These are phyloP conservation scores for Leucocoprinus leucothites DNA, from an alignment of 768 basidiomycete genomes.

Conservation along the genomic window DNA sequence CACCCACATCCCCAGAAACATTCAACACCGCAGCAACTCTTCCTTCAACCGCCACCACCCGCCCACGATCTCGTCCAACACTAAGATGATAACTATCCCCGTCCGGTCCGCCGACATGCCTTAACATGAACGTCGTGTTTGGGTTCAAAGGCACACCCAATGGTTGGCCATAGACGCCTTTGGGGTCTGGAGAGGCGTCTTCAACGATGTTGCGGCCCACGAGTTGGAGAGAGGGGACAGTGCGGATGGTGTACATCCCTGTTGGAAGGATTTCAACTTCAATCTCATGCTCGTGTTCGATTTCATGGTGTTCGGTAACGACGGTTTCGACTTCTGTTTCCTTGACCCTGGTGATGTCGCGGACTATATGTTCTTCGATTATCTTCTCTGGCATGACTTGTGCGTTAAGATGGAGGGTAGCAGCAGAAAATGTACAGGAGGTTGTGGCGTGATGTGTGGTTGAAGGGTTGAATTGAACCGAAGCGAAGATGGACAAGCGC, in stretches of 20 bases:
- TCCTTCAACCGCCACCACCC: conserved; percentile 1
- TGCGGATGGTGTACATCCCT: conserved; percentile 10
- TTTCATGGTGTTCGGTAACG: too few species aligned
- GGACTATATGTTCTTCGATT: too few species aligned
- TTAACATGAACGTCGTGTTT: conserved; percentile 5
- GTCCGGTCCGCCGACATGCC: neutral
- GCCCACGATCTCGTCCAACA: conserved; percentile 1
- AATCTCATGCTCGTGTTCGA: neutral
- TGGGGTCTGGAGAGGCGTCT: neutral
- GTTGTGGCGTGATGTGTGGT: too few species aligned
- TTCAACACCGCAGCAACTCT: conserved; percentile 5
- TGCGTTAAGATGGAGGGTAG: too few species aligned
- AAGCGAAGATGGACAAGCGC: too few species aligned
- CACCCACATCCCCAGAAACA: neutral
- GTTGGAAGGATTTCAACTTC: neutral
- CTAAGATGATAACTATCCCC: conserved; percentile 1
- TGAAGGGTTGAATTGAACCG: too few species aligned
- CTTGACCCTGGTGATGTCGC: too few species aligned
- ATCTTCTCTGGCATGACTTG: too few species aligned
- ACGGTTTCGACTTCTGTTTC: too few species aligned
- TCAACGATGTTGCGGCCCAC: conserved; percentile 7
- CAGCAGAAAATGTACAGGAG: too few species aligned
- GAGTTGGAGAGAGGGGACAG: neutral
- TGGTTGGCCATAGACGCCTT: conserved; percentile 10
- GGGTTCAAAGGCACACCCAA: neutral